These are phyloP conservation scores for Suillus brevipes DNA, from an alignment of 768 basidiomycete species.

Conservation along the genomic window DNA sequence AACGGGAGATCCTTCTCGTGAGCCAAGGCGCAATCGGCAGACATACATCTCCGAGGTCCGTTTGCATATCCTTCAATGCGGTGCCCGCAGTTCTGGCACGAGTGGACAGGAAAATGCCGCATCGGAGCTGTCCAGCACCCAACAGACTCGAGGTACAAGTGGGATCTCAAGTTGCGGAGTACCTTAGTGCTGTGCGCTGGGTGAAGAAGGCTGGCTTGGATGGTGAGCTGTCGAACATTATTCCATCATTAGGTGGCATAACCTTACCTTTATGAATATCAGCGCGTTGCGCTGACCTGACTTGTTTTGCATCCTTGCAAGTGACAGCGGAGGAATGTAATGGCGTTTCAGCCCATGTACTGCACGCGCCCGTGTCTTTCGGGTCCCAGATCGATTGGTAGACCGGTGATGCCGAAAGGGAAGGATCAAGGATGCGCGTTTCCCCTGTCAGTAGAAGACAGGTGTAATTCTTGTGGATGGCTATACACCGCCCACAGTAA, in stretches of 20 bases:
- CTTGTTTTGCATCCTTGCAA: not conserved
- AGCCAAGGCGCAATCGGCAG: slow-evolving; percentile 78
- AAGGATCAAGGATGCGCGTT: not conserved
- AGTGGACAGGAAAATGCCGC: not conserved
- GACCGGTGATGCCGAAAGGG: not conserved
- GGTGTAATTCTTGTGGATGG: too few species aligned
- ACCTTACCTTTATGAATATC: not conserved
- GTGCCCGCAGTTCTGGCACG: not conserved
- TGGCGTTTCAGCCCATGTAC: not conserved
- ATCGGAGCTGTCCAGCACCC: too few species aligned
- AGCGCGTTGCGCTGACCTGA: not conserved
- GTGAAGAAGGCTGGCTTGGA: too few species aligned
- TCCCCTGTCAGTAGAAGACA: not conserved
- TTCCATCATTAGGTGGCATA: not conserved
- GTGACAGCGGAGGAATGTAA: not conserved
- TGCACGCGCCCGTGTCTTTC: not conserved
- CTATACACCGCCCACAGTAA: not conserved
- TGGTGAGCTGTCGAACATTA: slow-evolving; percentile 13
- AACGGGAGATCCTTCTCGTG: slow-evolving; percentile 48
- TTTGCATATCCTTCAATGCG: slow-evolving; percentile 52
- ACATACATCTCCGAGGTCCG: slow-evolving; percentile 89
- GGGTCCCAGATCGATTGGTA: not conserved
- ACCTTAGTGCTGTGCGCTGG: too few species aligned
- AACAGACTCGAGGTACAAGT: too few species aligned
- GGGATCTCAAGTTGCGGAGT: too few species aligned